A percentile compares a stretch with the other conserved stretches of the same genome.
Evolutionary conservation across 805 yeast genomes (phyloP).

Genomic region (Starmerella tilneyi): DNA sequence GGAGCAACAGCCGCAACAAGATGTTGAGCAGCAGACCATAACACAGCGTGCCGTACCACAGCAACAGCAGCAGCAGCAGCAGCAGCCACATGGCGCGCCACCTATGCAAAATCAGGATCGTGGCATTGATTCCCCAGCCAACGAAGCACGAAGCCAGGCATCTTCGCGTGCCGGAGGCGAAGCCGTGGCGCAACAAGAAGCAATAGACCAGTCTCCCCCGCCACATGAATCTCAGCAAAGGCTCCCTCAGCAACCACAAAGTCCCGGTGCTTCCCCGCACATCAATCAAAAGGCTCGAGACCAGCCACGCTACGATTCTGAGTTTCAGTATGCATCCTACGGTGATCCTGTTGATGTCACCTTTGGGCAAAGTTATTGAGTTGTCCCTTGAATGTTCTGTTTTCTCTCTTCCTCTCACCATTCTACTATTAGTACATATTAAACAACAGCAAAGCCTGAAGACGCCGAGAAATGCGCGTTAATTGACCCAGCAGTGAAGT

Average conservation of each 20-base stretch:
- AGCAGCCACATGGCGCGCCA: conserved; percentile 4
- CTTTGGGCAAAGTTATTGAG: neutral
- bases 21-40: too few species aligned
- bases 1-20: neutral
- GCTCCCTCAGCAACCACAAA: neutral
- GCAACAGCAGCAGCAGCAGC: conserved; percentile 4
- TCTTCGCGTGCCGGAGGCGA: too few species aligned
- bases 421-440: neutral
- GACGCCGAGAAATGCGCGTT: neutral
- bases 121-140: neutral
- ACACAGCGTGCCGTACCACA: neutral
- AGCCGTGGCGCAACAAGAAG: neutral
- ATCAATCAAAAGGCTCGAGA: conserved; percentile 1
- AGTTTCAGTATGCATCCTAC: conserved; percentile 3
- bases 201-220: conserved; percentile 21
- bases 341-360: conserved; percentile 1
- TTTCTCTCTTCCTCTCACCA: neutral
- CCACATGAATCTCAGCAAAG: neutral
- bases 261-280: neutral
- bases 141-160: too few species aligned
- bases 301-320: conserved; percentile 5
- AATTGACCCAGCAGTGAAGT: neutral
- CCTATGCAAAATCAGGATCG: neutral
- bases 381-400: neutral
- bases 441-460: neutral